These are phyloP conservation scores for Osmanthus fragrans DNA, from an alignment of 257 asterid species.

Conservation along the genomic window DNA sequence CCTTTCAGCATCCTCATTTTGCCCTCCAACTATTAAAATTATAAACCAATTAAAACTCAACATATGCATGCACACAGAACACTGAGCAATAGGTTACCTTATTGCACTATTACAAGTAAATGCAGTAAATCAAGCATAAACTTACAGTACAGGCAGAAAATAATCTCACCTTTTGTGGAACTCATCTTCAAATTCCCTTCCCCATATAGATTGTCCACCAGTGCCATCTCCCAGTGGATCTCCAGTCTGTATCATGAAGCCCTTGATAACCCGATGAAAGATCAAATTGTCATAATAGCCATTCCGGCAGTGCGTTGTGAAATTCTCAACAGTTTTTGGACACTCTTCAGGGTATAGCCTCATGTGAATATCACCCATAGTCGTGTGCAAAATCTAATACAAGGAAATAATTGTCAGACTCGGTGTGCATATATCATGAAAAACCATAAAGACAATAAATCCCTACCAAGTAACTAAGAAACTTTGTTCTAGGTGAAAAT, in stretches of 20 bases:
- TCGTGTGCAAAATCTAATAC: conserved; percentile 82
- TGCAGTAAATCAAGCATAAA: not conserved
- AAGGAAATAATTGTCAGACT: conserved; percentile 16
- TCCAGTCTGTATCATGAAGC: conserved; percentile 98
- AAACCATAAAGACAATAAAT: conserved; percentile 3
- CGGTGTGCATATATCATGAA: not conserved
- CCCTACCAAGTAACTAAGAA: not conserved
- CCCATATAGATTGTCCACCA: conserved; percentile 99
- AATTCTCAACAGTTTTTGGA: conserved; percentile 96
- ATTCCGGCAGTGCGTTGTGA: conserved; percentile 93
- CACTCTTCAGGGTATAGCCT: conserved; percentile 97
- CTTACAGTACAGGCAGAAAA: conserved; percentile 3
- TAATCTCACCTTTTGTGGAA: conserved; percentile 83
- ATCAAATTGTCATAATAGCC: conserved; percentile 95
- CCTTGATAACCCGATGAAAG: conserved; percentile 95
- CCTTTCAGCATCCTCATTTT: too few relatives aligned
- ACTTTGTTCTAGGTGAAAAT: not conserved
- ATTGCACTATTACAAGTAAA: not conserved
- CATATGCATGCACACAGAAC: too few relatives aligned
- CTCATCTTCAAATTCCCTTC: conserved; percentile 97
- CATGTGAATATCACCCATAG: conserved; percentile 97
- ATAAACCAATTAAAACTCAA: not conserved
- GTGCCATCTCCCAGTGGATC: conserved; percentile 99
- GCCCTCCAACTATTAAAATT: not conserved
- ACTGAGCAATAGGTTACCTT: not conserved